Evolutionary conservation across 495 filamentous ascomycete genomes (phyloP).

Genomic region (Aspergillus nidulans): DNA sequence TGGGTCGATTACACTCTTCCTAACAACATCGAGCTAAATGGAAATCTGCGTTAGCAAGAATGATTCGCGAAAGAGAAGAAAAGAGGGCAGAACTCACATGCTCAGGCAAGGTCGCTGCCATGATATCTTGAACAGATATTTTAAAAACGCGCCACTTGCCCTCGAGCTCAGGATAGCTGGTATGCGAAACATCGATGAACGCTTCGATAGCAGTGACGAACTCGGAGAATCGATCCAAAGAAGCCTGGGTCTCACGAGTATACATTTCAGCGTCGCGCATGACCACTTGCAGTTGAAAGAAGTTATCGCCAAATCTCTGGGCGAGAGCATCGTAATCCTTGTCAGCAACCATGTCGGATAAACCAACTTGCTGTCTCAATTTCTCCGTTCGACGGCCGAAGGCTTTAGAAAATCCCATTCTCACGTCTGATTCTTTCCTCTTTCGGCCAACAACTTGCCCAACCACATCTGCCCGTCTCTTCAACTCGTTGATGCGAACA

Average conservation of each 20-base stretch:
- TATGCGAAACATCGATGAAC: conserved; percentile 53
- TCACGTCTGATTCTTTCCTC: conserved; percentile 85
- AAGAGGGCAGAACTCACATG: conserved; percentile 65
- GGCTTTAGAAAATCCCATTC: conserved; percentile 74
- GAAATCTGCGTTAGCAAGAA: neutral
- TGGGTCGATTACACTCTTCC: conserved; percentile 80
- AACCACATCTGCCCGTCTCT: conserved; percentile 84
- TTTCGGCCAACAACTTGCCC: conserved; percentile 82
- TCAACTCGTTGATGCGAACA: conserved; percentile 84
- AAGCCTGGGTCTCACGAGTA: conserved; percentile 61
- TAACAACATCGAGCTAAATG: conserved; percentile 63
- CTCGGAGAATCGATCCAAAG: conserved; percentile 68
- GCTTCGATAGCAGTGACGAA: conserved; percentile 67
- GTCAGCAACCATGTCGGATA: conserved; percentile 69
- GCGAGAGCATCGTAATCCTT: conserved; percentile 69
- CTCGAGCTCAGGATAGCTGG: conserved; percentile 75
- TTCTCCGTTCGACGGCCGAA: conserved; percentile 85
- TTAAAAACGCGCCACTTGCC: conserved; percentile 87
- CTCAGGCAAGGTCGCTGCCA: conserved; percentile 69
- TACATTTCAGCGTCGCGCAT: conserved; percentile 88
- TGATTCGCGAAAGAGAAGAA: neutral
- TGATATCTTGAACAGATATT: conserved; percentile 73
- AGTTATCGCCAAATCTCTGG: conserved; percentile 80
- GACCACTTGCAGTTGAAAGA: conserved; percentile 82
- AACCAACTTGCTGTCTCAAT: conserved; percentile 60